phyloP scores from a whole-genome alignment of 2,329 filamentous ascomycete species.

The Penicillium verrucosum region DNA sequence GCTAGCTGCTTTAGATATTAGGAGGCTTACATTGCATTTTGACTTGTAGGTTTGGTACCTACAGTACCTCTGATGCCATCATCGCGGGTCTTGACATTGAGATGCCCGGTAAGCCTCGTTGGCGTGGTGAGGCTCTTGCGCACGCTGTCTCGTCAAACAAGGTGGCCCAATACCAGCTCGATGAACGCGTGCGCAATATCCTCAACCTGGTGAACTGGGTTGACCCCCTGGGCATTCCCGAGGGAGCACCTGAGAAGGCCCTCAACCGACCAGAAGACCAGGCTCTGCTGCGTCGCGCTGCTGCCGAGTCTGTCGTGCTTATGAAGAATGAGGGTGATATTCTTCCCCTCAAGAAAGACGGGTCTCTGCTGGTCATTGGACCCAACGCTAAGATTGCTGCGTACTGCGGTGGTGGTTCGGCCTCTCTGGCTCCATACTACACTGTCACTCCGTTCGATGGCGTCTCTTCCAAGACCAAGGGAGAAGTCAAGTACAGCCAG shows the following conservation, averaged over 20 bases:
- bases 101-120: slow-evolving; percentile 47
- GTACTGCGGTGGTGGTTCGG: slow-evolving; percentile 63
- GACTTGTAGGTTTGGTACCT: slow-evolving; percentile 43
- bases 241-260: slow-evolving; percentile 53
- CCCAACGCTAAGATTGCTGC: slow-evolving; percentile 51
- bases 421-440: slow-evolving; percentile 50
- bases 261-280: slow-evolving; percentile 61
- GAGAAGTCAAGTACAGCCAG: slow-evolving; percentile 51
- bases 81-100: slow-evolving; percentile 48
- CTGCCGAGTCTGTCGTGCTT: slow-evolving; percentile 67
- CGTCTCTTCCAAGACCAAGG: slow-evolving; percentile 36
- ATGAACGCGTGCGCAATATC: slow-evolving; percentile 57
- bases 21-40: not conserved
- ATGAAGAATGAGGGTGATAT: slow-evolving; percentile 67
- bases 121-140: slow-evolving; percentile 40
- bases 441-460: slow-evolving; percentile 46
- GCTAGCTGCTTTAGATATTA: not conserved
- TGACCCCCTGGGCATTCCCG: slow-evolving; percentile 52
- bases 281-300: slow-evolving; percentile 61
- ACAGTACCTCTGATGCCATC: slow-evolving; percentile 45
- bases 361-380: slow-evolving; percentile 53
- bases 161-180: slow-evolving; percentile 53
- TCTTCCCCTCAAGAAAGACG: slow-evolving; percentile 54
- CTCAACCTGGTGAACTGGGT: slow-evolving; percentile 60
- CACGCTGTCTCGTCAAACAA: slow-evolving; percentile 55